These are phyloP conservation scores for Phalaenopsis equestris DNA, from an alignment of 106 monocot genomes.

Conservation along the genomic window DNA sequence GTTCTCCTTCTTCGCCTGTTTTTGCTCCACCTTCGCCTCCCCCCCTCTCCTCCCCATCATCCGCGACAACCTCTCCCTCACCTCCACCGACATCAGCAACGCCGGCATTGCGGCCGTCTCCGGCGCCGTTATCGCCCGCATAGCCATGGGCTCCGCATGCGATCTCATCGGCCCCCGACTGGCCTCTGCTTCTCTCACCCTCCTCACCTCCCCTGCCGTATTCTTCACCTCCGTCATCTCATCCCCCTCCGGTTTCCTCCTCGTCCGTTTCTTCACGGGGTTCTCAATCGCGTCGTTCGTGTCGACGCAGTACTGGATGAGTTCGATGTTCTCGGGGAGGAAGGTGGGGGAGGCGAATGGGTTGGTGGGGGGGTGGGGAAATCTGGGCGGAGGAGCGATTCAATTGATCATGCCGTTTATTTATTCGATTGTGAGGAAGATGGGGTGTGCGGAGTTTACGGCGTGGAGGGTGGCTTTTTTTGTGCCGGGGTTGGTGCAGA, in stretches of 20 bases:
- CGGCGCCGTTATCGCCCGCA: conserved; percentile 79
- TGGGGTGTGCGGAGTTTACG: conserved; percentile 55
- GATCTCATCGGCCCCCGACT: conserved; percentile 87
- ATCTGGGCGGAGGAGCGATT: conserved; percentile 93
- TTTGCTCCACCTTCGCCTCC: conserved; percentile 84
- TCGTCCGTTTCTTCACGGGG: conserved; percentile 90
- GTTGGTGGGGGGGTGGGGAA: conserved; percentile 85
- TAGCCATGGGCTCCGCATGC: conserved; percentile 90
- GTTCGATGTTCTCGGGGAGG: conserved; percentile 83
- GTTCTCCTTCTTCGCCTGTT: conserved; percentile 98
- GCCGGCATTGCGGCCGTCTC: conserved; percentile 88
- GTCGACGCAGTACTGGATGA: conserved; percentile 95
- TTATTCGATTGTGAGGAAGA: conserved; percentile 38
- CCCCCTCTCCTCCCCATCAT: conserved; percentile 90
- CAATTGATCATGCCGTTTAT: conserved; percentile 90
- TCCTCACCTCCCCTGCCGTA: conserved; percentile 62
- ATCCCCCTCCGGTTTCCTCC: conserved; percentile 40
- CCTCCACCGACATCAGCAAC: conserved; percentile 78
- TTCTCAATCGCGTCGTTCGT: conserved; percentile 90
- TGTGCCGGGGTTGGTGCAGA: conserved; percentile 74
- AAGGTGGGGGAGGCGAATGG: conserved; percentile 81
- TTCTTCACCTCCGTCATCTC: conserved; percentile 60
- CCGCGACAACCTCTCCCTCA: conserved; percentile 85
- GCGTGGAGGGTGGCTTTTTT: conserved; percentile 97
- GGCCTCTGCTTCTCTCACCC: conserved; percentile 62